phyloP scores from a whole-genome alignment of 139 green algal species.

The Tetraselmis chui region DNA sequence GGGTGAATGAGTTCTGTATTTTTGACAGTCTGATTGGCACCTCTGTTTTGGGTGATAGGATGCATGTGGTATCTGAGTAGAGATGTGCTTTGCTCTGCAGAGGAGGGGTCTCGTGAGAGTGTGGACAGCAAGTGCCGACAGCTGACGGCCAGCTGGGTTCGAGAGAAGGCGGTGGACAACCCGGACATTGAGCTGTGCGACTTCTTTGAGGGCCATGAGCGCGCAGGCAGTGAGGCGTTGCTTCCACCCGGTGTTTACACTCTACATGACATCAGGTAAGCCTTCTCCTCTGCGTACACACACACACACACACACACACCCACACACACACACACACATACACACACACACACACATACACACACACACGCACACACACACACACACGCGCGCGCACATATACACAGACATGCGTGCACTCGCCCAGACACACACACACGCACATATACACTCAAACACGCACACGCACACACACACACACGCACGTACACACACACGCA shows the following conservation, averaged over 20 bases:
- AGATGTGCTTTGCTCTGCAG: too few relatives aligned
- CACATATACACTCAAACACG: too few relatives aligned
- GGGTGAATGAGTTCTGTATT: too few relatives aligned
- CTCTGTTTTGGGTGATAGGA: too few relatives aligned
- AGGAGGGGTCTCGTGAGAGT: constrained; percentile 80
- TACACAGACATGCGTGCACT: too few relatives aligned
- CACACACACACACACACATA: background rate
- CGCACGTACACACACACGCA: too few relatives aligned
- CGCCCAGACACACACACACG: too few relatives aligned
- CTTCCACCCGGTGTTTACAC: constrained; percentile 56
- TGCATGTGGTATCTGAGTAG: too few relatives aligned
- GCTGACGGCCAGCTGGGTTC: constrained; percentile 91
- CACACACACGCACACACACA: background rate
- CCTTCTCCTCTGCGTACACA: background rate
- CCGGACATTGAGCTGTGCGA: constrained; percentile 64
- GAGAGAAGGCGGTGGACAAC: constrained; percentile 47
- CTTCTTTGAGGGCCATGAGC: constrained; percentile 83
- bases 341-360: background rate
- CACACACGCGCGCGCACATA: too few relatives aligned
- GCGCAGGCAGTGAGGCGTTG: constrained; percentile 57
- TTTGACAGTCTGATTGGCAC: too few relatives aligned
- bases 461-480: too few relatives aligned
- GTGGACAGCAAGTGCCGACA: constrained; percentile 88
- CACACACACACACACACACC: too few relatives aligned
- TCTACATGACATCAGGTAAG: constrained; percentile 23